These are phyloP conservation scores for Mycena belliarum DNA, from an alignment of 768 basidiomycete species.

Conservation along the genomic window DNA sequence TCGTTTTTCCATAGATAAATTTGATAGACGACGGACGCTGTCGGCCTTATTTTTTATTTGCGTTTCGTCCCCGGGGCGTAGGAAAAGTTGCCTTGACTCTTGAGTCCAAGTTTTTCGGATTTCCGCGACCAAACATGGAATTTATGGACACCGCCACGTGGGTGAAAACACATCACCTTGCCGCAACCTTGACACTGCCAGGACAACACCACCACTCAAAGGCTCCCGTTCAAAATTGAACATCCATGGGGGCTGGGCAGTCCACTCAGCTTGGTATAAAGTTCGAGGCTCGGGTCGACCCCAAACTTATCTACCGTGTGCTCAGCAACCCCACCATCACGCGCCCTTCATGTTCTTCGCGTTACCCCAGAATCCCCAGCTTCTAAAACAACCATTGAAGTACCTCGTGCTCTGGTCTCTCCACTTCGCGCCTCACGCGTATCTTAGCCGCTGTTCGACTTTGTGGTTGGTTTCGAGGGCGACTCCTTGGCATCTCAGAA, in stretches of 20 bases:
- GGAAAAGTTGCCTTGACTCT: too few relatives aligned
- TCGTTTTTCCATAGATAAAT: neutral
- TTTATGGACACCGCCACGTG: too few relatives aligned
- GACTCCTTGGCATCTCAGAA: slow-evolving; percentile 52
- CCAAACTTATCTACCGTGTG: neutral
- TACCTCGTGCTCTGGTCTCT: neutral
- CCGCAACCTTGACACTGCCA: too few relatives aligned
- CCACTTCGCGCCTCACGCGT: slow-evolving; percentile 32
- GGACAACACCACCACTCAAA: too few relatives aligned
- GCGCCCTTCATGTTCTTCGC: slow-evolving; percentile 83
- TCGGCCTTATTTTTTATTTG: too few relatives aligned
- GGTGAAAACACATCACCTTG: too few relatives aligned
- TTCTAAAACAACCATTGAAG: slow-evolving; percentile 75
- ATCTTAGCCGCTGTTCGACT: slow-evolving; percentile 84
- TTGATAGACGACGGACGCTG: too few relatives aligned
- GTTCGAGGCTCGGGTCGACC: neutral
- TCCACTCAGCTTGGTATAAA: slow-evolving; percentile 42
- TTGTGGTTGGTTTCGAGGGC: slow-evolving; percentile 89
- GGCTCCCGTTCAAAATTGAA: too few relatives aligned
- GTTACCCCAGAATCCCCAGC: slow-evolving; percentile 91
- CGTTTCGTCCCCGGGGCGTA: too few relatives aligned
- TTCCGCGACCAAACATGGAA: too few relatives aligned
- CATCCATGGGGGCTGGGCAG: slow-evolving; percentile 71
- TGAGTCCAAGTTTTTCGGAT: too few relatives aligned
- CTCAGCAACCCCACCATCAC: slow-evolving; percentile 49